Percentiles rank a stretch among this genome's conserved stretches.
Evolutionary conservation across 768 basidiomycete species (phyloP).

Genomic region (Phlebiopsis gigantea): DNA sequence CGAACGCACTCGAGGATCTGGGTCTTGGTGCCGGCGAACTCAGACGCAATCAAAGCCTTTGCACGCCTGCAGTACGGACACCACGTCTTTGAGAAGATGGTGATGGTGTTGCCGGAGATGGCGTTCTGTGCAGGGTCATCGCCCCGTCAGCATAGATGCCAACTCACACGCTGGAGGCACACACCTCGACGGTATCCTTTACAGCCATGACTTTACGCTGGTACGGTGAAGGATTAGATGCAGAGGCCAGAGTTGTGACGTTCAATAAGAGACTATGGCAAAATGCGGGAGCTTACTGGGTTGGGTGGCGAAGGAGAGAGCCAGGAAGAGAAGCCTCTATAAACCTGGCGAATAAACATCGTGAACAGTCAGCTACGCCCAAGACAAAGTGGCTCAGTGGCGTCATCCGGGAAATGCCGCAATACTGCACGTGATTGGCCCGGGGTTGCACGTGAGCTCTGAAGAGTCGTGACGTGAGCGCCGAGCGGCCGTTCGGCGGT

Average conservation of each 20-base stretch:
- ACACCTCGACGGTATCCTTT: slow-evolving; percentile 37
- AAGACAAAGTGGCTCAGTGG: neutral
- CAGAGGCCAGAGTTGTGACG: slow-evolving; percentile 20
- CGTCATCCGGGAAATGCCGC: slow-evolving; percentile 2
- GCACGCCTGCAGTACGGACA: slow-evolving; percentile 39
- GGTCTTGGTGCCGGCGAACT: slow-evolving; percentile 26
- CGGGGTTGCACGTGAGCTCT: neutral
- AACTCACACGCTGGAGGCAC: neutral
- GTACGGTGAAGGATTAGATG: slow-evolving; percentile 28
- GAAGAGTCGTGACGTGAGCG: neutral
- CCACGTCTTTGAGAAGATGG: slow-evolving; percentile 35
- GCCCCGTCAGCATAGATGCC: neutral
- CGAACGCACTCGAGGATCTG: slow-evolving; percentile 32
- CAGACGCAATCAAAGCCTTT: slow-evolving; percentile 30
- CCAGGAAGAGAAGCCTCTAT: slow-evolving; percentile 19
- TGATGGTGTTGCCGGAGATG: slow-evolving; percentile 33
- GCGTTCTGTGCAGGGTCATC: slow-evolving; percentile 20
- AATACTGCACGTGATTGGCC: neutral
- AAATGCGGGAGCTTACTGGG: slow-evolving; percentile 17
- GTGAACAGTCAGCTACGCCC: neutral
- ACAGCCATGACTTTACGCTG: slow-evolving; percentile 28
- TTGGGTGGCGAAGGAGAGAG: slow-evolving; percentile 11
- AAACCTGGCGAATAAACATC: slow-evolving; percentile 19
- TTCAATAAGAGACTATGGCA: slow-evolving; percentile 2
- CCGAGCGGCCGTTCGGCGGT: neutral